Base-by-base conservation (phyloP, 2,329 filamentous ascomycete genomes). In the Bertia moriformis region DNA sequence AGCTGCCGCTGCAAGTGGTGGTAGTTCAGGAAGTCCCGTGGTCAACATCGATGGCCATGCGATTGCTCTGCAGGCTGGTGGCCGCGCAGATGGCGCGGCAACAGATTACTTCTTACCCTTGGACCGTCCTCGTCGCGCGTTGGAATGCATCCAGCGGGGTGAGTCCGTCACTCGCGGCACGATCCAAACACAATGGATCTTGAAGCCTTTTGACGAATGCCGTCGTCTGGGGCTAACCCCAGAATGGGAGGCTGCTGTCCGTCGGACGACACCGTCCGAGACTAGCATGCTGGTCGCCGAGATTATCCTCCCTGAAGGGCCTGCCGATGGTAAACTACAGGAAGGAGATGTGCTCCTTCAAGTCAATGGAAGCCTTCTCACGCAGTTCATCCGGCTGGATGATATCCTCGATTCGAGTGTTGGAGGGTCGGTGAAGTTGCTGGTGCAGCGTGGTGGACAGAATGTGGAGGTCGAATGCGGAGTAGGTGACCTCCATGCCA, bases 151-250 rank as follows among this genome's bases (percentile, higher is more conserved):
- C 40, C 86, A 83, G 54, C 69, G 79, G 46, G 78, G 75, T 22
- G 72, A 78, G 48, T 72, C 72, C 2, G 79, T 98, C 39, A 77
- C 80, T n/a, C 73, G 91, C 49, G 91, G 91, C 37, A 93, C 91
- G n/a, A 93, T 98, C 38, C 91, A 98, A 60, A 93, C 86, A 45
- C 91, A 98, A 56, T 98, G 93, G 71, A 71, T 96, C 39, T 72
- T 98, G 44, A 96, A 96, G 59, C 86, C 91, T 0, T 98, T 98
- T 50, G 93, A 98, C 49, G 93, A 98, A 57, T 96, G 91, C 58
- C 78, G 89, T 40, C 74, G 91, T 43, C 67, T 98, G 10, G 91
- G 91, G 4, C 66, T 98, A 43, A 85, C 75, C 2, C 70, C 87
- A 0, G 73, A 86, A 39, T 93, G 86, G 78, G 91, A 98, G 63